Base-by-base conservation (phyloP, 108 stramenopile species). In the Cyclotella cryptica region DNA sequence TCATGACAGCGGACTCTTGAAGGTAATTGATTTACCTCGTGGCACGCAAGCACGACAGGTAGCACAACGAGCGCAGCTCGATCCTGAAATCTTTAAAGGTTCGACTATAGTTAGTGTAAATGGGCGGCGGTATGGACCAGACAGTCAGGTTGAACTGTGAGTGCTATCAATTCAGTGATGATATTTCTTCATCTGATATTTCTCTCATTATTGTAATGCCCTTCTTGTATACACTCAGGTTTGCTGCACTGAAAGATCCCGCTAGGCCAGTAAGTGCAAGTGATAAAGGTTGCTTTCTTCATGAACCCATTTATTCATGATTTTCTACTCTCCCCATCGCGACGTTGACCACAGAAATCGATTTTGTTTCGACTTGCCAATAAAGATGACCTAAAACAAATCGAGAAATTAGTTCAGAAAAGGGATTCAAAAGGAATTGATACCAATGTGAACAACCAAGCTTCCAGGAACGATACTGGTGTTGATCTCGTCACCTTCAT, bases 11-110 rank as follows among this genome's bases (percentile, higher is more conserved):
- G 96, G 96, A 5, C 75, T 66, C 27, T 71, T 96, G 47, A 96
- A 94, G 72, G 90, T 96, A n/a, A 92, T 96, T 57, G 96, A 96
- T 73, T 92, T 96, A 70, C 96, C 96, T 14, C 66, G 96, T 54
- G 96, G 96, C 24, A 91, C 90, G 26, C 96, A 96, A 72, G 93
- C 96, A 24, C 66, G 93, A 55, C 68, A 78, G 24, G 96, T 96
- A 12, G 92, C 92, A 46, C 90, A 89, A 84, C 68, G 61, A n/a
- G 73, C 79, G 44, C 86, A 92, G 24, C 77, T 96, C n/a, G 92
- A 93, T 78, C 94, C 94, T 10, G 89, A 87, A 13, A 46, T 85
- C 14, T 96, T 96, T 84, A 91, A 93, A 66, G 92, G 92, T 30
- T 87, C 96, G 10, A 87, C 90, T 9, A 92, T 96, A 68, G 83